Conservation (phyloP, 2,329 filamentous ascomycete genomes). For the Thielaviopsis ethacetica region DNA sequence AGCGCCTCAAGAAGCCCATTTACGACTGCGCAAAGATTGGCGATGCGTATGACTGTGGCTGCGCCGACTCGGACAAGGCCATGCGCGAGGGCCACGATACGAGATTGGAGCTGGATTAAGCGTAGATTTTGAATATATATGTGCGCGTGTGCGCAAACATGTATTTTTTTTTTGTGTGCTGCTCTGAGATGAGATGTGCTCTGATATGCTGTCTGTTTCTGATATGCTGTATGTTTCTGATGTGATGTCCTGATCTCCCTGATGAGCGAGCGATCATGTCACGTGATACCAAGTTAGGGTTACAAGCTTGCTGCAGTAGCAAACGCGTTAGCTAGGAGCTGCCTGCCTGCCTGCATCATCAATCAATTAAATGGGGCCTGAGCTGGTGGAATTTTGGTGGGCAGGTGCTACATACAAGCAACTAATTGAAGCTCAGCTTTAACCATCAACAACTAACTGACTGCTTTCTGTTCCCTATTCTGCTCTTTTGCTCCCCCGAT, state of each 20-base stretch:
- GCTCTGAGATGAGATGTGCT: too few species aligned
- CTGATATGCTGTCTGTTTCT: too few species aligned
- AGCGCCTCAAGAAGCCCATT: constrained; percentile 40
- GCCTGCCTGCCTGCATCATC: too few species aligned
- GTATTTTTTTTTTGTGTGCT: too few species aligned
- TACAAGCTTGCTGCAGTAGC: too few species aligned
- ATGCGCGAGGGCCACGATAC: constrained; percentile 19
- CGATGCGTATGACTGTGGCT: constrained; percentile 57
- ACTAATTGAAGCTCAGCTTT: background rate
- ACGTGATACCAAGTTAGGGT: too few species aligned
- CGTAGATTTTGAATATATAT: background rate
- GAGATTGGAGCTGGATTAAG: constrained; percentile 16
- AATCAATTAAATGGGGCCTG: too few species aligned
- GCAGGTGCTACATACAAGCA: background rate
- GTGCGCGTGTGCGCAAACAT: background rate
- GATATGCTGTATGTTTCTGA: too few species aligned
- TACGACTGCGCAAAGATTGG: constrained; percentile 54
- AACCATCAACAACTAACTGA: background rate
- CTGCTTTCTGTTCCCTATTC: background rate
- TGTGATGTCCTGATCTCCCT: too few species aligned
- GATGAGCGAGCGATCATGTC: too few species aligned
- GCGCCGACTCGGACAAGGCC: constrained; percentile 44
- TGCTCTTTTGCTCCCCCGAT: background rate
- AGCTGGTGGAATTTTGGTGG: too few species aligned
- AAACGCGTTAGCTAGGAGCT: too few species aligned